A percentile compares a stretch with the other conserved stretches of the same genome.
phyloP scores from a whole-genome alignment of 2,329 filamentous ascomycete genomes.

The Cytospora mali region DNA sequence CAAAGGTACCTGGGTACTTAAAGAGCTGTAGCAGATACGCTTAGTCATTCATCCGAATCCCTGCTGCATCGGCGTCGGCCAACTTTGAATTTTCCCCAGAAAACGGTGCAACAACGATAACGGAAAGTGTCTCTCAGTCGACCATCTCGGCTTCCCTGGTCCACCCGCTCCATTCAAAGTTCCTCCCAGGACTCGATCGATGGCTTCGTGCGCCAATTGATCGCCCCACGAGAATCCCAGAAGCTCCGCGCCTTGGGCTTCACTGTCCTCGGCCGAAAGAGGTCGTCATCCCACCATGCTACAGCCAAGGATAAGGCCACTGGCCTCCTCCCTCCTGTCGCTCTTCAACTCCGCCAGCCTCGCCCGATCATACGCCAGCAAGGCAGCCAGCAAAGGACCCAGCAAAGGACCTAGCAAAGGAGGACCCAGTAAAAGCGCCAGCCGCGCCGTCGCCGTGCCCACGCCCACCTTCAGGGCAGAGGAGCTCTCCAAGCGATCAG shows the following conservation, averaged over 20 bases:
- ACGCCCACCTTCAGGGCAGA: constrained; percentile 11
- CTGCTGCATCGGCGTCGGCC: constrained; percentile 19
- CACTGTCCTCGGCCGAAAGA: constrained; percentile 4
- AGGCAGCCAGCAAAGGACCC: constrained; percentile 31
- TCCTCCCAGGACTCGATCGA: constrained; percentile 9
- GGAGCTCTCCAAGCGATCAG: constrained; percentile 23
- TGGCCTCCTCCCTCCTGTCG: constrained; percentile 33
- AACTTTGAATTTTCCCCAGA: constrained; percentile 25
- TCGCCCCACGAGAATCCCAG: constrained; percentile 12
- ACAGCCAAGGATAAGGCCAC: constrained; percentile 64
- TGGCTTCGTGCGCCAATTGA: constrained; percentile 23
- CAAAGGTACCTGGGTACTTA: no score
- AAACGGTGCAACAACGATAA: constrained; percentile 4
- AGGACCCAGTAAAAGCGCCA: no score
- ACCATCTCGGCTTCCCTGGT: constrained; percentile 4
- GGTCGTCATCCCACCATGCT: constrained; percentile 54
- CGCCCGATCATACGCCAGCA: constrained; percentile 30
- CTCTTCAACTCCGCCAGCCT: constrained; percentile 28
- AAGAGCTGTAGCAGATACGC: not conserved
- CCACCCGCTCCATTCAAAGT: constrained; percentile 8
- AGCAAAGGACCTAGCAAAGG: constrained; percentile 32
- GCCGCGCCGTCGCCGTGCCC: constrained; percentile 4
- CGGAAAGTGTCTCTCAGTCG: constrained; percentile 7
- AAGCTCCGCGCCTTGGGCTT: constrained; percentile 24
- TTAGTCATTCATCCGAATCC: constrained; percentile 13